Evolutionary conservation across 2,329 filamentous ascomycete genomes (phyloP).

Genomic region (Hymenoscyphus fraxineus): DNA sequence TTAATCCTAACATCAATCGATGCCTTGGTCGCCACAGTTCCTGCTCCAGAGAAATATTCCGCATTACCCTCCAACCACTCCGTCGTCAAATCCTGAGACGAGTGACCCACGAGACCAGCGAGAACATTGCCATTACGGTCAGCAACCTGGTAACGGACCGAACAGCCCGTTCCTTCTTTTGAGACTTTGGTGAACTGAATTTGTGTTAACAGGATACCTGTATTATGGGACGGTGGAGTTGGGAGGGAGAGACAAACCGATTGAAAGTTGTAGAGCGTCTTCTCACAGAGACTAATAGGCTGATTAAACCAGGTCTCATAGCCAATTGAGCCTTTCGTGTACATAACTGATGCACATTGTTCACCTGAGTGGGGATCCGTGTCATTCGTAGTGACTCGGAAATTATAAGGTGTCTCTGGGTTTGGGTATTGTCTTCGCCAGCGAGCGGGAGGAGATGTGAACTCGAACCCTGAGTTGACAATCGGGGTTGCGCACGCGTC

Average conservation of each 20-base stretch:
- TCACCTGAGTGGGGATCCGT: background rate
- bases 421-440: background rate
- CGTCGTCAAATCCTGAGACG: background rate
- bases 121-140: background rate
- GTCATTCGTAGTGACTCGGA: background rate
- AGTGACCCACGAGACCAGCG: background rate
- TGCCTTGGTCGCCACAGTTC: background rate
- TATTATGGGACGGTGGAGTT: background rate
- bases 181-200: background rate
- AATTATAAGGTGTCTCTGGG: background rate
- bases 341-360: background rate
- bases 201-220: background rate
- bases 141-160: background rate
- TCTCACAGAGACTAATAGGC: background rate
- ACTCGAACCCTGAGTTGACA: background rate
- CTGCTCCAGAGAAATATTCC: background rate
- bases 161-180: background rate
- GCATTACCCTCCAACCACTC: background rate
- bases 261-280: background rate
- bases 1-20: background rate
- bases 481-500: background rate
- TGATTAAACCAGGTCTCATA: background rate
- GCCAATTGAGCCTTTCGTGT: background rate
- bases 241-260: background rate
- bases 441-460: background rate